Base-by-base conservation (phyloP, 139 green algal genomes). In the Asterochloris sp. region DNA sequence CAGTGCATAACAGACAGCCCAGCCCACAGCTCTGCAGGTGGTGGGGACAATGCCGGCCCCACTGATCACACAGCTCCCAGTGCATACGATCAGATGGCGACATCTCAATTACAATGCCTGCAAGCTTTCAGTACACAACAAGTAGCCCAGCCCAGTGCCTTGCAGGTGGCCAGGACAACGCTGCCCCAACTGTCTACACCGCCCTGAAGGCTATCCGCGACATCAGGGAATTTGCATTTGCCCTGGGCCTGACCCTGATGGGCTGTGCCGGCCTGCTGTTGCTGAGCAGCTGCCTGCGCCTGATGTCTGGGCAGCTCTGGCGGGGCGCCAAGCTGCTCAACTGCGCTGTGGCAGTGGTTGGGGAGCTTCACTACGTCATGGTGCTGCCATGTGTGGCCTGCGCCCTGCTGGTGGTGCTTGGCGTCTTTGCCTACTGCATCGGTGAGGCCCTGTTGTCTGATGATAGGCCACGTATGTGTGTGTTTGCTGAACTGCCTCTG, bases 291-390 rank as follows among this genome's bases (percentile, higher is more conserved):
- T n/a, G 61, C 28, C 15, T 74, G 27, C 62, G 73, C 27, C 63
- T 82, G 78, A 62, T 64, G 61, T 62, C 61, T 21, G 78, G 78
- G n/a, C 68, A 62, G 63, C 27, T 82, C 61, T 62, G 62, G 78
- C 78, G 73, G 64, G 78, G 78, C 78, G 73, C 73, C 23, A 61
- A 62, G n/a, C 78, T 82, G 23, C 68, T 82, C 63, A 82, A 28
- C n/a, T 63, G 61, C 61, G 78, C 78, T 13, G 19, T 63, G 12
- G 27, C 26, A 0, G 62, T 62, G 11, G 61, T 82, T 10, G 62
- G 63, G 78, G 78, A 82, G 12, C 27, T 82, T 62, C 68, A n/a
- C 17, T 74, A 74, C 27, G 62, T 66, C 68, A 66, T 15, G 13
- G 24, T 61, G 13, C 63, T 82, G 78, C 78, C 78, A 10, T 13